Evolutionary conservation across 2,329 filamentous ascomycete genomes (phyloP), one percentile per base, ranked within the genome.

Genomic region (Rhynchosporium agropyri): DNA sequence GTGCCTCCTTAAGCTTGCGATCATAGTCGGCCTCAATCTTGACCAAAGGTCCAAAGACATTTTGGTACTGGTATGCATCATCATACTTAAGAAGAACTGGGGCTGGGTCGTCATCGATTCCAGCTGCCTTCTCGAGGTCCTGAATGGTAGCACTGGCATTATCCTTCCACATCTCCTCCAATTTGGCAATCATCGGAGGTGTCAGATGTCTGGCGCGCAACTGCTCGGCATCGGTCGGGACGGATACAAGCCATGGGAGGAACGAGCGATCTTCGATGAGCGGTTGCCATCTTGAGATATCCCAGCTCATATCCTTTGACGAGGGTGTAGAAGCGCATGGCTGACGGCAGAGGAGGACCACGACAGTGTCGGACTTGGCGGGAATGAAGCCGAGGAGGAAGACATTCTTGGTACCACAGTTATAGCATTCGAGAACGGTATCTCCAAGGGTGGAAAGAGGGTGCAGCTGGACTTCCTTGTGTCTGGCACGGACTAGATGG

Each of bases 21-120:
- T 99, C 95, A 74, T 99, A 99, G 77, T 99, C 95, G 49, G 95
- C 96, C 77, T 99, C 95, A 77, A 99, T 99, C 80, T 98, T 99
- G 72, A 99, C 96, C 13, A 99, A 82, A 0, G 95, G 95, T 0
- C 95, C 95, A 75, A 99, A 99, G 40, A 98, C 95, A 73, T 98
- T 99, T 78, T 99, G 95, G 72, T 99, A 99, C 74, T 99, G 94
- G 76, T 92, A 99, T 0, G 95, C 92, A 76, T 99, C 95, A 63
- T 98, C 95, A 74, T 99, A 99, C 70, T 92, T 91, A 48, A 98
- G 81, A 29, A 97, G 82, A 7, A 99, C 95, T 1, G 94, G 92
- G 15, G 92, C 89, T 29, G 96, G 96, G 60, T 98, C 95, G 73
- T 99, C 95, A 74, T 99, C 96, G 65, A 96, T 90, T 67, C 90